Evolutionary conservation across 768 basidiomycete species (phyloP).

Genomic region (Xerocomellus chrysenteron): DNA sequence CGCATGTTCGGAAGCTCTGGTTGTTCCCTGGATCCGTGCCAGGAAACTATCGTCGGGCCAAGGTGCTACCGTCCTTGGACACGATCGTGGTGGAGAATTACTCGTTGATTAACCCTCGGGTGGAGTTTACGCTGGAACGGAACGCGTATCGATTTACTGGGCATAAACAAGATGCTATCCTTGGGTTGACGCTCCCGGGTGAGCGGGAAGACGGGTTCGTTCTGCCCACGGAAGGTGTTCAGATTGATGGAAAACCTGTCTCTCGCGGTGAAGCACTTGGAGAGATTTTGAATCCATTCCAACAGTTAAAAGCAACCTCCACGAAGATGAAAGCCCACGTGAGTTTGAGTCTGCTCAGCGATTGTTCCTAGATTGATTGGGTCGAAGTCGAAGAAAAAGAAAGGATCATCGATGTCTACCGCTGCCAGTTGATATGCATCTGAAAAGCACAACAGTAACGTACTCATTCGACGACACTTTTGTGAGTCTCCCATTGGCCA

Average conservation of each 20-base stretch:
- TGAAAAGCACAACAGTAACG: too few species aligned
- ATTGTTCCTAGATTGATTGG: constrained; percentile 5
- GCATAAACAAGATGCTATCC: constrained; percentile 20
- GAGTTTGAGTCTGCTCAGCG: constrained; percentile 1
- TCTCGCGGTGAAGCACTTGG: constrained; percentile 19
- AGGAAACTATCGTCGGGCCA: constrained; percentile 19
- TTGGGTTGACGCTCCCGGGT: constrained; percentile 15
- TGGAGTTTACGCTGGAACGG: constrained; percentile 26
- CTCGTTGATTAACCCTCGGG: constrained; percentile 16
- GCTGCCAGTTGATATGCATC: constrained; percentile 8
- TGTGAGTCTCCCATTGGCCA: too few species aligned
- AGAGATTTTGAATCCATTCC: constrained; percentile 23
- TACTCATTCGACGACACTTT: too few species aligned
- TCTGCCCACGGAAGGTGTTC: constrained; percentile 24
- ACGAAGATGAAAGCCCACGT: constrained; percentile 18
- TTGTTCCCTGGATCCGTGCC: constrained; percentile 27
- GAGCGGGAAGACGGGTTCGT: constrained; percentile 21
- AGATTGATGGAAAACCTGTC: constrained; percentile 24
- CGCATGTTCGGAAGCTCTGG: constrained; percentile 33
- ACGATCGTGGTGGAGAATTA: constrained; percentile 28
- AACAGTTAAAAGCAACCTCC: not conserved
- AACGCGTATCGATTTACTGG: constrained; percentile 21
- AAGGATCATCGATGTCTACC: not conserved
- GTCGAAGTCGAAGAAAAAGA: constrained; percentile 19
- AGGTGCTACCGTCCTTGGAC: constrained; percentile 22